These are phyloP conservation scores for Leucoagaricus sp. DNA, from an alignment of 1,284 basidiomycete genomes.

Conservation along the genomic window DNA sequence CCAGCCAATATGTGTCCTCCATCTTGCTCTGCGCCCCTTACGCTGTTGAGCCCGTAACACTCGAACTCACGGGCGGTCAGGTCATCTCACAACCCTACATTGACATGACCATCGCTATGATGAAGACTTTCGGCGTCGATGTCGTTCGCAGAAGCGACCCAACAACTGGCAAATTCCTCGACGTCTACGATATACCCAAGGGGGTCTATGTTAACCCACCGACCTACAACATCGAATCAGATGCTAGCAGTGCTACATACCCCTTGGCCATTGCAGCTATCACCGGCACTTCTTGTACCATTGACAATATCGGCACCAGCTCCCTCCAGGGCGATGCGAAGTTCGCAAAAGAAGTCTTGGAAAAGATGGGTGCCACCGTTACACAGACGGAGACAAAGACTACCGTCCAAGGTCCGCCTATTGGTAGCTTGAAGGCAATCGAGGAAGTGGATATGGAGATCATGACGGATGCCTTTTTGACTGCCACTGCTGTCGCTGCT, in stretches of 20 bases:
- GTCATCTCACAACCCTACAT: constrained; percentile 99
- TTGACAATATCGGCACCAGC: constrained; percentile 87
- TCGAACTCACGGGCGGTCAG: constrained; percentile 90
- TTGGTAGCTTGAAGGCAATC: constrained; percentile 80
- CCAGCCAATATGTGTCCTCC: constrained; percentile 97
- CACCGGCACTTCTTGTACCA: constrained; percentile 93
- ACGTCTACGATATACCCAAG: constrained; percentile 89
- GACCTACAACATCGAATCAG: constrained; percentile 91
- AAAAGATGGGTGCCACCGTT: constrained; percentile 94
- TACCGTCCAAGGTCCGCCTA: constrained; percentile 89
- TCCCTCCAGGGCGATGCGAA: constrained; percentile 96
- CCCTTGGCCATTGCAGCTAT: constrained; percentile 96
- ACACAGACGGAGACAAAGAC: constrained; percentile 88
- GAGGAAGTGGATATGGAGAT: constrained; percentile 96
- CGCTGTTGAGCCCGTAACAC: constrained; percentile 76
- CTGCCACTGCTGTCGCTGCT: constrained; percentile 89
- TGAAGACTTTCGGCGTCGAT: constrained; percentile 89
- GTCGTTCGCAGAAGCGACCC: constrained; percentile 75
- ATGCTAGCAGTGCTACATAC: constrained; percentile 96
- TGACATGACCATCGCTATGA: constrained; percentile 99
- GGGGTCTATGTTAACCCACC: constrained; percentile 80
- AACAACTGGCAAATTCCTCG: constrained; percentile 61
- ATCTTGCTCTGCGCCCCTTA: constrained; percentile 97
- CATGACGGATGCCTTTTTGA: constrained; percentile 99
- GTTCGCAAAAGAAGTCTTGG: constrained; percentile 92